Base-by-base conservation (phyloP, 768 basidiomycete species). In the Suillus cothurnatus region DNA sequence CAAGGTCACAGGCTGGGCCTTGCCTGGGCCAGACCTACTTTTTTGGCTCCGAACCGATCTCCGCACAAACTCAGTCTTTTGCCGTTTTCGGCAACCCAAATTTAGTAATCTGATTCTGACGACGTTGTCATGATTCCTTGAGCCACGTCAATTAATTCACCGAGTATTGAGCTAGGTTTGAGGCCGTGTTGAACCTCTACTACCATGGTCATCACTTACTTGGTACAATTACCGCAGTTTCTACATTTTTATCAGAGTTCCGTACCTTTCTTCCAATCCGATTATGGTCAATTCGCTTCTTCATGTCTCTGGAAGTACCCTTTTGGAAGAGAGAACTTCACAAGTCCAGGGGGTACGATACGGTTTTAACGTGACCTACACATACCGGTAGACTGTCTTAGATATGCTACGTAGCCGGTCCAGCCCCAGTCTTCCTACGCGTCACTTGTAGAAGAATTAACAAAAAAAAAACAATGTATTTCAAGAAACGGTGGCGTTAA, bases 11-110 rank as follows among this genome's bases (percentile, higher is more conserved):
- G 60, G 34, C 66, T 38, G 64, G 63, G 19, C 63, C 61, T 21
- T 34, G 77, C 69, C 73, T 74, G 69, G 76, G 70, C 75, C 74
- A 76, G 75, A 78, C 72, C 66, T 26, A 21, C 41, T 1, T 61
- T 67, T 77, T 72, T 74, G 47, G 67, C 61, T 60, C 61, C 61
- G 61, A 62, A 61, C 53, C 57, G 39, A 73, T 73, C 77, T 77
- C 77, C 77, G 77, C 75, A 75, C 61, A 53, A 69, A 76, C 53
- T 66, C 32, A 17, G 59, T 38, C 26, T 31, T 23, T 60, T 69
- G 69, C 76, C 69, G 70, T 26, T 58, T 39, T 41, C 61, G 61
- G 61, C 61, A 61, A 32, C 53, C 53, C 53, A 6, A 12, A 55
- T 32, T 11, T n/a, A 19, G 52, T 53, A 3, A 2, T 12, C 52